Evolutionary conservation across 73 alveolate species (phyloP), one percentile per base, ranked within the genome.

Genomic region (Effrenium voratum): DNA sequence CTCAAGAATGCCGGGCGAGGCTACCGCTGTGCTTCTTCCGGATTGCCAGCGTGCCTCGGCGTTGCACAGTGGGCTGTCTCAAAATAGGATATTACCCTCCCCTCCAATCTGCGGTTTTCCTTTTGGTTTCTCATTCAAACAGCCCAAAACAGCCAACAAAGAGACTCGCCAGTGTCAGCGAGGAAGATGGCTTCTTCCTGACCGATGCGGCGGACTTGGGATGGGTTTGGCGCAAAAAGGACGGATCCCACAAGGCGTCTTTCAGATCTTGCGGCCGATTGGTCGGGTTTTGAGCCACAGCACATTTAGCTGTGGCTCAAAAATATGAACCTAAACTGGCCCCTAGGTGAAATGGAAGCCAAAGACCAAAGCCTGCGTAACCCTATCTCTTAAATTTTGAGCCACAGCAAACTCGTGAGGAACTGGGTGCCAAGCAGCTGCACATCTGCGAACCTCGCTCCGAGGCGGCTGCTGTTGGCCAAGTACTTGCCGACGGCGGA

Each of bases 131-230:
- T n/a, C n/a, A n/a, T n/a, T n/a, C n/a, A n/a, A n/a, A n/a, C n/a
- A n/a, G n/a, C 36, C 76, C 41, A 66, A 13, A 8, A 63, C 22
- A 22, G 76, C 38, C 76, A 63, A 38, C 76, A 8, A 63, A 12
- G 34, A 19, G 75, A 10, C 10, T 6, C 77, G 40, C 43, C 26
- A 63, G 12, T 63, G 40, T 60, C 66, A 55, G 12, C 45, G 73
- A 87, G 95, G 95, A 83, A 38, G 95, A 87, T 66, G 95, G 95
- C 85, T 87, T 87, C 95, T 87, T 87, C 80, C 47, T 87, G 41
- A 87, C 95, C 1, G 95, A 87, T 32, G 95, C 77, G 45, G 59
- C 76, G 1, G 34, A 47, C 50, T 32, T 16, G 83, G 50, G 83
- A 15, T 41, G n/a, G n/a, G n/a, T n/a, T n/a, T n/a, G n/a, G n/a